A percentile compares a stretch with the other conserved stretches of the same genome.
phyloP scores from a whole-genome alignment of 2,329 filamentous ascomycete species.

The Stemphylium vesicarium region DNA sequence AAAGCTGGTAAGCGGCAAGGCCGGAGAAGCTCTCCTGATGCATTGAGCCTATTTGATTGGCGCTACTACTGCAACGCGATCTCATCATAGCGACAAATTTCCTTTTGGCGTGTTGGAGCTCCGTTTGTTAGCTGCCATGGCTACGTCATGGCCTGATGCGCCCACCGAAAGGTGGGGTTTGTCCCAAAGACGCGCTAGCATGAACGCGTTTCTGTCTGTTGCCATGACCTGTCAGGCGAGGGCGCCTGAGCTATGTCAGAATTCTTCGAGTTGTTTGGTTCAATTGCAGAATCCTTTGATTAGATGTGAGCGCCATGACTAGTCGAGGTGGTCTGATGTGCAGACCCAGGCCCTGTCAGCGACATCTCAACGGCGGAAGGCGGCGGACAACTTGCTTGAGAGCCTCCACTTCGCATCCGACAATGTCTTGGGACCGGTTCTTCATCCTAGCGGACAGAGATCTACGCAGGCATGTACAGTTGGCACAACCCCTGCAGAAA shows the following conservation, averaged over 20 bases:
- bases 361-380: conserved; percentile 2
- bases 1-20: conserved; percentile 7
- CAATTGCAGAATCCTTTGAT: neutral
- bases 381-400: conserved; percentile 7
- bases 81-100: conserved; percentile 29
- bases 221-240: neutral
- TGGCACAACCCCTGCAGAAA: neutral
- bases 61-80: conserved; percentile 16
- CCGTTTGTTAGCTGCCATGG: conserved; percentile 9
- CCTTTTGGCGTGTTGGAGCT: conserved; percentile 21
- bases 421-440: conserved; percentile 3
- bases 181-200: conserved; percentile 11
- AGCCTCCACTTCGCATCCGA: conserved; percentile 7
- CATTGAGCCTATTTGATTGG: conserved; percentile 25
- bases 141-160: conserved; percentile 14
- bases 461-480: neutral
- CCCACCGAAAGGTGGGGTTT: conserved; percentile 17
- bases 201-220: conserved; percentile 8
- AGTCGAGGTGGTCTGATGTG: neutral
- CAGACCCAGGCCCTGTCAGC: neutral
- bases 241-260: neutral
- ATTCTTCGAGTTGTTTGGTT: neutral
- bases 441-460: conserved; percentile 5
- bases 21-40: conserved; percentile 22
- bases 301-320: neutral